These are phyloP conservation scores for Heliosperma pusillum DNA, from an alignment of 148 eudicot species.

Conservation along the genomic window DNA sequence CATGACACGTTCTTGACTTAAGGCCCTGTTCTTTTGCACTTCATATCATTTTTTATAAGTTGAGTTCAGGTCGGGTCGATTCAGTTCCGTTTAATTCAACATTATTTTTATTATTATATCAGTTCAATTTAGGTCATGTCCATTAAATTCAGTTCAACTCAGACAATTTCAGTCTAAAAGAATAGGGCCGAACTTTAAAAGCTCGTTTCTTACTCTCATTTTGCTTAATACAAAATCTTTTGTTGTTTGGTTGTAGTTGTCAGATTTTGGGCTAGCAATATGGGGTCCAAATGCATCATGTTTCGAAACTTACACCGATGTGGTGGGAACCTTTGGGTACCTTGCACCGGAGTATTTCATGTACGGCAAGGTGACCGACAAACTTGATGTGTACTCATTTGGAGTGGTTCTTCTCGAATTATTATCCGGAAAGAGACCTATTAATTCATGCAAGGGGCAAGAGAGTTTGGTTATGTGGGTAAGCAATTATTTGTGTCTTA, in stretches of 20 bases:
- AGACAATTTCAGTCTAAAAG: too few relatives aligned
- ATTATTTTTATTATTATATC: too few relatives aligned
- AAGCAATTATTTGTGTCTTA: slow-evolving; percentile 23
- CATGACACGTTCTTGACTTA: too few relatives aligned
- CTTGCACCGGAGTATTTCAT: slow-evolving; percentile 96
- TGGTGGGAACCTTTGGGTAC: slow-evolving; percentile 94
- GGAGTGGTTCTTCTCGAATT: slow-evolving; percentile 95
- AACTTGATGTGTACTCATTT: slow-evolving; percentile 85
- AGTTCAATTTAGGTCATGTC: too few relatives aligned
- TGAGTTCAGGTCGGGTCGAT: too few relatives aligned
- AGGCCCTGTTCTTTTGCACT: too few relatives aligned
- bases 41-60: too few relatives aligned
- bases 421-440: slow-evolving; percentile 72
- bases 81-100: too few relatives aligned
- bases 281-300: slow-evolving; percentile 64
- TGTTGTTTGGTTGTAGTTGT: slow-evolving; percentile 39
- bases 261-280: slow-evolving; percentile 90
- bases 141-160: too few relatives aligned
- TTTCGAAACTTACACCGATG: slow-evolving; percentile 54
- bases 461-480: slow-evolving; percentile 99
- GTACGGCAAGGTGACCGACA: slow-evolving; percentile 95
- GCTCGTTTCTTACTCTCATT: neutral
- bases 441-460: slow-evolving; percentile 59
- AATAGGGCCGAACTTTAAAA: too few relatives aligned
- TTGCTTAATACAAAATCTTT: neutral